Evolutionary conservation across 495 filamentous ascomycete genomes (phyloP), one percentile per base, ranked within the genome.

Genomic region (Penicillium malachiteum): DNA sequence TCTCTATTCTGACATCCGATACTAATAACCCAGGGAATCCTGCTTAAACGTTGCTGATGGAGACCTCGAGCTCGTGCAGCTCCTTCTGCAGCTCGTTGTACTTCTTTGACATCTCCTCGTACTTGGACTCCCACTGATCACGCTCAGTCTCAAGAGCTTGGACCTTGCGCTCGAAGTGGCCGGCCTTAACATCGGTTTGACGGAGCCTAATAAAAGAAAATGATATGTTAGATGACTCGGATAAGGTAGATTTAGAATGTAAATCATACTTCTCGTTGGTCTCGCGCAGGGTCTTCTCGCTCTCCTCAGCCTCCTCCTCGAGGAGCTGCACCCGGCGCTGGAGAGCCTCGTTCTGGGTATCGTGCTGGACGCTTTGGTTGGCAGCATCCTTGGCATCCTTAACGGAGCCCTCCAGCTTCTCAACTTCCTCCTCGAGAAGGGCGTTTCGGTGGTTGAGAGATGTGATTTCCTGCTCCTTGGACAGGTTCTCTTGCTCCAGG

Each of bases 91-190:
- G 79, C n/a, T 73, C 69, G 55, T 76, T 73, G 80, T 92, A 87
- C 77, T 96, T 96, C 85, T 92, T 87, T 57, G 84, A 67, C 85
- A 94, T 91, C 70, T 97, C 94, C 77, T 97, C 95, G 75, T 92
- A 97, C 80, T 97, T 97, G 74, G 77, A 65, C 80, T 97, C 95
- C 91, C 92, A 96, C 71, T 90, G 80, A 72, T 96, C 91, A 59
- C 88, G 87, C 64, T 90, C 82, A 54, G 80, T 74, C 75, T 99
- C 94, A 59, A 99, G 85, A 62, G 93, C 96, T 71, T 95, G 88
- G 59, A 99, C 94, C 79, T 99, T 97, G 80, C 95, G 95, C 78
- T 97, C 95, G 77, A 91, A 96, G 82, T 99, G 94, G 57, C 93
- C 95, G 70, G 94, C 91, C 80, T 97, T 97, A 77, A 97, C 91